Conservation (phyloP, 768 basidiomycete species). For the Baorangia bicolor region DNA sequence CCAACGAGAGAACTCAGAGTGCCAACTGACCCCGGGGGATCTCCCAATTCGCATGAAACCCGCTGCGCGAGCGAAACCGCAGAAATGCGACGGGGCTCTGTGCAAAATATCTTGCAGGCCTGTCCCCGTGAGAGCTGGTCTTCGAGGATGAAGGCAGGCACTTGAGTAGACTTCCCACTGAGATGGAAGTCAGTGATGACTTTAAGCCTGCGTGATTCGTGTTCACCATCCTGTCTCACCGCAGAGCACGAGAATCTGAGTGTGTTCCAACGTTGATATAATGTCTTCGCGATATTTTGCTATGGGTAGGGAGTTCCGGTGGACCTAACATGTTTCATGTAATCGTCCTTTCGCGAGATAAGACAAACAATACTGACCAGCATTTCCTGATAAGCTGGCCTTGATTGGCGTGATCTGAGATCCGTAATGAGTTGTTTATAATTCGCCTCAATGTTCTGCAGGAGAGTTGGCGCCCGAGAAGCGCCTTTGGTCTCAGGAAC, state of each 20-base stretch:
- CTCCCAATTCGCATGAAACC: slow-evolving; percentile 91
- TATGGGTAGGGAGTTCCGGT: slow-evolving; percentile 83
- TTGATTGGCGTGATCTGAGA: slow-evolving; percentile 61
- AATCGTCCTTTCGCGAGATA: not conserved
- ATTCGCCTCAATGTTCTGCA: slow-evolving; percentile 16
- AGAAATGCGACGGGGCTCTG: slow-evolving; percentile 93
- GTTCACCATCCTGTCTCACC: slow-evolving; percentile 74
- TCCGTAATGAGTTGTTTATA: slow-evolving; percentile 55
- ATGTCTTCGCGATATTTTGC: slow-evolving; percentile 78
- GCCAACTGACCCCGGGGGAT: slow-evolving; percentile 74
- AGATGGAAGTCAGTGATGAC: slow-evolving; percentile 4
- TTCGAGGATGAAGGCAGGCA: slow-evolving; percentile 92
- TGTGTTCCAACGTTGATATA: slow-evolving; percentile 60
- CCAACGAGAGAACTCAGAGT: slow-evolving; percentile 80
- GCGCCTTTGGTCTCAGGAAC: slow-evolving; percentile 15
- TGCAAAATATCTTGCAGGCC: slow-evolving; percentile 89
- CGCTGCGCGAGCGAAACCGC: slow-evolving; percentile 93
- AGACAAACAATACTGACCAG: slow-evolving; percentile 51
- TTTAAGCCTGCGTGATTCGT: slow-evolving; percentile 38
- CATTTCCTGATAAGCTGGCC: slow-evolving; percentile 81
- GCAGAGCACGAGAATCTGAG: slow-evolving; percentile 86
- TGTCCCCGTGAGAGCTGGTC: slow-evolving; percentile 78
- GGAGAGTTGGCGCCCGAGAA: slow-evolving; percentile 1
- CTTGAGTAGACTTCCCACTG: slow-evolving; percentile 96
- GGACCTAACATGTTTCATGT: slow-evolving; percentile 42